Conservation (phyloP, 2,329 filamentous ascomycete species). For the Sphaerulina populicola region DNA sequence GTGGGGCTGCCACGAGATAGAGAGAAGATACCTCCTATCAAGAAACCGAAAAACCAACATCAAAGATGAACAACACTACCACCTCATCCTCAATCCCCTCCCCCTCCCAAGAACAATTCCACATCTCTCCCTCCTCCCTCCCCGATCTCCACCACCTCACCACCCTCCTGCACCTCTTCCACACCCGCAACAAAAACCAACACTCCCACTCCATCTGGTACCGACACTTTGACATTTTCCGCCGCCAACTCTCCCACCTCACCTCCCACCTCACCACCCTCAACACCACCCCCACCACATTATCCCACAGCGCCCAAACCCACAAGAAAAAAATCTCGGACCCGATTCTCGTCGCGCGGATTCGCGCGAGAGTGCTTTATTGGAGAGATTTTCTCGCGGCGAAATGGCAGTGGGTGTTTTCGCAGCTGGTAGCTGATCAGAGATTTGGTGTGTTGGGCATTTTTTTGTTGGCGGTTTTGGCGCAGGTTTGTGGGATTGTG, state of each 20-base stretch:
- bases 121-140: constrained; percentile 2
- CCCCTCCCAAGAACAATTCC: constrained; percentile 1
- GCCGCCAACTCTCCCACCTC: constrained; percentile 56
- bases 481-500: constrained; percentile 35
- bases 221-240: constrained; percentile 61
- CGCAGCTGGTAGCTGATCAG: constrained; percentile 39
- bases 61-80: background rate
- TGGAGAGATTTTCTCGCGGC: constrained; percentile 35
- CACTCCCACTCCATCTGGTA: constrained; percentile 78
- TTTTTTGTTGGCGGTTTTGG: constrained; percentile 37
- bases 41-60: no score
- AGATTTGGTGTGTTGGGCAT: constrained; percentile 42
- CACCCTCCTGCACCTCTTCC: constrained; percentile 60
- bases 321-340: constrained; percentile 26
- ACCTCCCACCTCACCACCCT: constrained; percentile 28
- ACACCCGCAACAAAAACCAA: constrained; percentile 85
- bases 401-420: constrained; percentile 35
- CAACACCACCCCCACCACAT: constrained; percentile 18
- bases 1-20: background rate
- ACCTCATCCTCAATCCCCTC: background rate
- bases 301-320: constrained; percentile 27
- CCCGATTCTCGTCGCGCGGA: constrained; percentile 6
- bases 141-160: constrained; percentile 27
- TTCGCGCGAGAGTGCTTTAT: constrained; percentile 31
- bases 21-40: no score